phyloP scores from a whole-genome alignment of 805 yeast genomes.

The Zygoascus biomembranicola region DNA sequence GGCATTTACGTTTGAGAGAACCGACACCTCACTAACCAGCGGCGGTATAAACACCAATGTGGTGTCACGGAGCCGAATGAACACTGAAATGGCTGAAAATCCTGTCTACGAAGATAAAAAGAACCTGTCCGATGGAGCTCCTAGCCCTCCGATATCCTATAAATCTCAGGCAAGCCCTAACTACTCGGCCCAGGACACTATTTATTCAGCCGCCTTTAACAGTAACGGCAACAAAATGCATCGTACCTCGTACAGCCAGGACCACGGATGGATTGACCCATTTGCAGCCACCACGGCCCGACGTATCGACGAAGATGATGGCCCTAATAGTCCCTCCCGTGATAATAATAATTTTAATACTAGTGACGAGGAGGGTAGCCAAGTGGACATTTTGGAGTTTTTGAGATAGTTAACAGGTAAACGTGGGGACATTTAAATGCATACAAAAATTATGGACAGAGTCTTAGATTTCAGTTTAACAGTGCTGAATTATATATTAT shows the following conservation, averaged over 20 bases:
- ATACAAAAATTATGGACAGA: background rate
- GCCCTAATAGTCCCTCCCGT: no score
- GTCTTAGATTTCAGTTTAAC: background rate
- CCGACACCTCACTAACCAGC: background rate
- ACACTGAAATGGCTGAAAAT: background rate
- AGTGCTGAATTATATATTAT: background rate
- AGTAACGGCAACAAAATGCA: background rate
- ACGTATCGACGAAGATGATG: background rate
- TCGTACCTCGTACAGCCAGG: background rate
- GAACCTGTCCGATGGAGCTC: background rate
- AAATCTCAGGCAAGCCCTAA: background rate
- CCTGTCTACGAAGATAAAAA: background rate
- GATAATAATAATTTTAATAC: no score
- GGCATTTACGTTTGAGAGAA: conserved; percentile 1
- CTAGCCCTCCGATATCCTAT: background rate
- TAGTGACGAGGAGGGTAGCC: background rate
- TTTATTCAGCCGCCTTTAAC: background rate
- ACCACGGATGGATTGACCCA: conserved; percentile 3
- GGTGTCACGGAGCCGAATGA: background rate
- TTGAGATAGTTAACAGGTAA: background rate
- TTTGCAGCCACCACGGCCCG: conserved; percentile 15
- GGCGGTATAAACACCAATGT: background rate
- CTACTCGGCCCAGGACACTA: background rate
- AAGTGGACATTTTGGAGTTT: conserved; percentile 7
- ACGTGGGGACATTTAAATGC: background rate